These are phyloP conservation scores for Tieghemostelium lacteum DNA, from an alignment of 78 protist genomes.

Conservation along the genomic window DNA sequence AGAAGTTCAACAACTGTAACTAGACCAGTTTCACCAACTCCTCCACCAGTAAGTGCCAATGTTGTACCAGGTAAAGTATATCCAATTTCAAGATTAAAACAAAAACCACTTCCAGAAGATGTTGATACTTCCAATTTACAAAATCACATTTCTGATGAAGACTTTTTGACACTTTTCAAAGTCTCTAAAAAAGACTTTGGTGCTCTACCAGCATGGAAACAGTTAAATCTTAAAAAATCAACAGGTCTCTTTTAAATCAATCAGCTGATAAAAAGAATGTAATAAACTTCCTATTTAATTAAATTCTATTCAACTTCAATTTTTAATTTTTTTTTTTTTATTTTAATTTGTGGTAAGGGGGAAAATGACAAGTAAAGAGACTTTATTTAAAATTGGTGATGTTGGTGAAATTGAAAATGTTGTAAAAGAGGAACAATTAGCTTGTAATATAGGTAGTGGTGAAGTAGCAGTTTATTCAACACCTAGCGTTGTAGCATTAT, in stretches of 20 bases:
- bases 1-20: not conserved
- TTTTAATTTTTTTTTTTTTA: too few species aligned
- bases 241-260: not conserved
- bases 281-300: too few species aligned
- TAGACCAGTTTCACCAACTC: not conserved
- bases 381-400: constrained; percentile 27
- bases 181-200: not conserved
- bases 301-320: too few species aligned
- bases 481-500: constrained; percentile 45
- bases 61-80: not conserved
- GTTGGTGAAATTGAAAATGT: not conserved
- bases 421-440: constrained; percentile 19
- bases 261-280: too few species aligned
- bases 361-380: too few species aligned
- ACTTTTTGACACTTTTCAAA: not conserved
- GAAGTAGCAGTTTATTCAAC: constrained; percentile 63
- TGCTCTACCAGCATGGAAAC: constrained; percentile 20
- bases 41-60: not conserved
- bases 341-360: too few species aligned
- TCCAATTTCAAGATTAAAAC: constrained; percentile 1
- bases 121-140: constrained; percentile 1
- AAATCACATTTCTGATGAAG: constrained; percentile 2
- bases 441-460: constrained; percentile 47
- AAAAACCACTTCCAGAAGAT: not conserved
- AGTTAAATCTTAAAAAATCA: not conserved